phyloP scores from a whole-genome alignment of 139 green algal genomes.

The Raphidocelis subcapitata region DNA sequence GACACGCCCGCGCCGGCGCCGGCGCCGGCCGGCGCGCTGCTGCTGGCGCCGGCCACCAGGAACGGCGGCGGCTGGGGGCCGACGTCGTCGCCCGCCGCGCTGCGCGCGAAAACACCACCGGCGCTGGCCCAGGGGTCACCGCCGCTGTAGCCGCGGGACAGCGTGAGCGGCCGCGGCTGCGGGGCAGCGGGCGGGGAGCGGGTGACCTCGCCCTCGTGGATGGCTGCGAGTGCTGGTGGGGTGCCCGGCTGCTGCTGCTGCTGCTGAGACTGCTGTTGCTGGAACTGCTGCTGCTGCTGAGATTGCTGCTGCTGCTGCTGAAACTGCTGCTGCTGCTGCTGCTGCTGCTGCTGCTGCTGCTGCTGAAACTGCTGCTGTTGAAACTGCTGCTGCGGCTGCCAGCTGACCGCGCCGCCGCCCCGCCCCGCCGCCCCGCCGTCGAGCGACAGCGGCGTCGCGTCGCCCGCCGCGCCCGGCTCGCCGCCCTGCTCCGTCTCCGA shows the following conservation, averaged over 20 bases:
- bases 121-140: not conserved
- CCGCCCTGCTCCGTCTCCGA: too few species aligned
- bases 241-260: constrained; percentile 11
- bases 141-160: not conserved
- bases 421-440: too few species aligned
- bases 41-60: not conserved
- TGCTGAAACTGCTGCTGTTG: not conserved
- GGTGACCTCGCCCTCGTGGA: not conserved
- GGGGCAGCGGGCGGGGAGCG: too few species aligned
- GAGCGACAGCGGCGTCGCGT: too few species aligned
- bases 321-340: constrained; percentile 18
- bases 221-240: not conserved
- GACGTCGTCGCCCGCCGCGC: too few species aligned
- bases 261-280: not conserved
- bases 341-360: constrained; percentile 3
- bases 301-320: not conserved
- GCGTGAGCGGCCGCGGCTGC: not conserved
- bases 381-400: not conserved
- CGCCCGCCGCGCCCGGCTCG: too few species aligned
- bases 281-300: not conserved
- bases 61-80: not conserved
- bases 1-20: not conserved
- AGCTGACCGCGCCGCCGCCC: too few species aligned
- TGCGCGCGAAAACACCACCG: too few species aligned
- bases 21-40: not conserved